These are phyloP conservation scores for Sodiomyces alkalinus DNA, from an alignment of 2,329 filamentous ascomycete genomes.

Conservation along the genomic window DNA sequence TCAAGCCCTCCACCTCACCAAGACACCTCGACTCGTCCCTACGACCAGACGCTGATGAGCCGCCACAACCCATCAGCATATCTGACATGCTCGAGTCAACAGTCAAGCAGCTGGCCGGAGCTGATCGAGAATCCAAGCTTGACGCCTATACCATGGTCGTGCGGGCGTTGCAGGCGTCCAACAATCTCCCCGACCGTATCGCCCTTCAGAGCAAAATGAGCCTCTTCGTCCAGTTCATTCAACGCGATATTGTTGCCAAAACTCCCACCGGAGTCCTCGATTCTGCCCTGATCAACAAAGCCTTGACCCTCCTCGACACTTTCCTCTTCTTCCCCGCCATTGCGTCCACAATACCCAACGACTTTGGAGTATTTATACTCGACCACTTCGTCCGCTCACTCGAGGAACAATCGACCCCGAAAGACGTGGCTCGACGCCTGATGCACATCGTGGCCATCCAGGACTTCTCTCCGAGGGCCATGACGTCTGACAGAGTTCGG, in stretches of 20 bases:
- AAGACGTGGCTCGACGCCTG: constrained; percentile 63
- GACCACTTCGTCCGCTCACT: constrained; percentile 67
- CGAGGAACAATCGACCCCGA: constrained; percentile 52
- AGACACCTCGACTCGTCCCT: constrained; percentile 26
- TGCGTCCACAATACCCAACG: constrained; percentile 53
- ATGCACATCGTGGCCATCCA: constrained; percentile 72
- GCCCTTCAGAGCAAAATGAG: constrained; percentile 63
- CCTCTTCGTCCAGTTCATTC: constrained; percentile 66
- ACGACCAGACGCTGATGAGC: constrained; percentile 21
- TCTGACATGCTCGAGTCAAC: constrained; percentile 74
- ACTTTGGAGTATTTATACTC: constrained; percentile 67
- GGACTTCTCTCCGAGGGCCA: constrained; percentile 58
- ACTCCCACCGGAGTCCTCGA: constrained; percentile 42
- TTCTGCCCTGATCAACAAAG: constrained; percentile 58
- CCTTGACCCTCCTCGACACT: constrained; percentile 60
- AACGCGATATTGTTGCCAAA: constrained; percentile 59
- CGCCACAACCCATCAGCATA: constrained; percentile 36
- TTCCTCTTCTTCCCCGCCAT: constrained; percentile 65
- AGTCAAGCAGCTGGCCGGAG: constrained; percentile 62
- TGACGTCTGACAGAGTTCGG: constrained; percentile 56
- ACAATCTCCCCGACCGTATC: constrained; percentile 62
- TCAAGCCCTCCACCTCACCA: constrained; percentile 51
- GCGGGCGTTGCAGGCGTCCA: constrained; percentile 63
- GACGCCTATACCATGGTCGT: constrained; percentile 80
- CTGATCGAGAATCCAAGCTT: constrained; percentile 55